These are phyloP conservation scores for Angomonas desouzai DNA, from an alignment of 208 protist genomes.

Conservation along the genomic window DNA sequence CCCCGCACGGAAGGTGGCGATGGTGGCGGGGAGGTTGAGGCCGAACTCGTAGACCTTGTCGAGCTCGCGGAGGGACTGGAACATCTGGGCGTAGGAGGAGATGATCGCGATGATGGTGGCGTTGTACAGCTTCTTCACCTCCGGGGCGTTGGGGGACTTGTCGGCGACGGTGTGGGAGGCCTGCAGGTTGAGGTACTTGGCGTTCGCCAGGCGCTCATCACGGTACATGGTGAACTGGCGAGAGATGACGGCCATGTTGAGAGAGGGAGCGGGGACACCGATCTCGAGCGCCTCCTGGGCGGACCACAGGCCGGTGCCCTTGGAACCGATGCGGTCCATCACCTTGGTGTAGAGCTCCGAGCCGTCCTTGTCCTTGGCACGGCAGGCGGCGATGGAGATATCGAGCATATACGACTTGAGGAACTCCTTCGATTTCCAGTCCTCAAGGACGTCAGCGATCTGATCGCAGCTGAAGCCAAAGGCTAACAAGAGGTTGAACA, in stretches of 20 bases:
- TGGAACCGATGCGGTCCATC: conserved; percentile 94
- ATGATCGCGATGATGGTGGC: conserved; percentile 81
- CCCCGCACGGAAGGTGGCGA: conserved; percentile 88
- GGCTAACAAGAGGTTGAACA: conserved; percentile 91
- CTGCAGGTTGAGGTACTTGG: conserved; percentile 23
- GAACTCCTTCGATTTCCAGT: conserved; percentile 94
- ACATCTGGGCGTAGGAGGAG: conserved; percentile 91
- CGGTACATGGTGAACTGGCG: conserved; percentile 92
- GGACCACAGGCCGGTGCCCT: conserved; percentile 98
- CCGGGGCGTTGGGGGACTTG: conserved; percentile 48
- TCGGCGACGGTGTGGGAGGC: conserved; percentile 24
- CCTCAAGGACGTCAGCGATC: conserved; percentile 87
- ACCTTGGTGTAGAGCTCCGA: conserved; percentile 94
- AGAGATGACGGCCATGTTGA: conserved; percentile 93
- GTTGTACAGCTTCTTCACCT: conserved; percentile 73
- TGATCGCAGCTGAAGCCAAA: conserved; percentile 91
- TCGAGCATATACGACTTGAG: conserved; percentile 98
- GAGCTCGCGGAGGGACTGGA: conserved; percentile 86
- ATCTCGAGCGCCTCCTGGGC: conserved; percentile 92
- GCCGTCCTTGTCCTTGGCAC: conserved; percentile 84
- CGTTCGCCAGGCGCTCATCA: conserved; percentile 86
- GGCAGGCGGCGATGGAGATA: conserved; percentile 95
- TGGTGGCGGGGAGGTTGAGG: conserved; percentile 83
- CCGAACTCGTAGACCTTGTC: conserved; percentile 88
- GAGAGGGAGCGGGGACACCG: conserved; percentile 86